Evolutionary conservation across 129 eudicot genomes (phyloP).

Genomic region (Rutidosis leptorrhynchoides): DNA sequence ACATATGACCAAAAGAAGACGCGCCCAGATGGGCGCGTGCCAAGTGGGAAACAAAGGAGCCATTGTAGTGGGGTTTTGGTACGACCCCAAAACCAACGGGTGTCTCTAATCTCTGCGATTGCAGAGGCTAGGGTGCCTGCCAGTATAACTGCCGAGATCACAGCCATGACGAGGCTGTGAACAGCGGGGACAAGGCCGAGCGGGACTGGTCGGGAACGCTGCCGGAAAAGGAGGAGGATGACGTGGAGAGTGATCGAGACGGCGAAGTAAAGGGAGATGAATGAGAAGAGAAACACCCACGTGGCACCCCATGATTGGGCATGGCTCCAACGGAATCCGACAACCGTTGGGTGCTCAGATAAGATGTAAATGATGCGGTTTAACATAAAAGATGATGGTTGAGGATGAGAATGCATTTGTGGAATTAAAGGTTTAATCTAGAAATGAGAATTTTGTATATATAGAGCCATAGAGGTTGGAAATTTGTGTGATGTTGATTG

Average conservation of each 20-base stretch:
- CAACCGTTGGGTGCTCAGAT: constrained; percentile 44
- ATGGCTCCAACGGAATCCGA: constrained; percentile 56
- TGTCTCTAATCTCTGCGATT: constrained; percentile 55
- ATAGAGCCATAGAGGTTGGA: constrained; percentile 2
- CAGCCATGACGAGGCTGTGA: constrained; percentile 54
- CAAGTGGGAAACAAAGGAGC: constrained; percentile 73
- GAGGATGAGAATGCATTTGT: constrained; percentile 2
- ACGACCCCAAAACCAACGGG: constrained; percentile 68
- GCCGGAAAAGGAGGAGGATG: constrained; percentile 43
- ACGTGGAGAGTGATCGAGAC: constrained; percentile 48
- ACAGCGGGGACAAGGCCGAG: constrained; percentile 61
- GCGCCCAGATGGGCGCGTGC: constrained; percentile 73
- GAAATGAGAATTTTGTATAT: background rate
- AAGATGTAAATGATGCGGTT: constrained; percentile 14
- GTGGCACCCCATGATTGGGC: constrained; percentile 61
- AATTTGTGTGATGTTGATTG: constrained; percentile 12
- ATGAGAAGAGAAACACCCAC: constrained; percentile 54
- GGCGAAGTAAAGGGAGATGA: constrained; percentile 36
- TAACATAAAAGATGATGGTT: background rate
- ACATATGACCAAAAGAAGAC: constrained; percentile 79
- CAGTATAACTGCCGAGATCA: constrained; percentile 41
- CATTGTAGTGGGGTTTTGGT: constrained; percentile 61
- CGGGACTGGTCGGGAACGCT: constrained; percentile 45
- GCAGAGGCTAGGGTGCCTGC: constrained; percentile 48
- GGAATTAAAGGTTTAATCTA: background rate